Conservation (phyloP, 1,139 yeast genomes). For the Sugiyamaella sp. region DNA sequence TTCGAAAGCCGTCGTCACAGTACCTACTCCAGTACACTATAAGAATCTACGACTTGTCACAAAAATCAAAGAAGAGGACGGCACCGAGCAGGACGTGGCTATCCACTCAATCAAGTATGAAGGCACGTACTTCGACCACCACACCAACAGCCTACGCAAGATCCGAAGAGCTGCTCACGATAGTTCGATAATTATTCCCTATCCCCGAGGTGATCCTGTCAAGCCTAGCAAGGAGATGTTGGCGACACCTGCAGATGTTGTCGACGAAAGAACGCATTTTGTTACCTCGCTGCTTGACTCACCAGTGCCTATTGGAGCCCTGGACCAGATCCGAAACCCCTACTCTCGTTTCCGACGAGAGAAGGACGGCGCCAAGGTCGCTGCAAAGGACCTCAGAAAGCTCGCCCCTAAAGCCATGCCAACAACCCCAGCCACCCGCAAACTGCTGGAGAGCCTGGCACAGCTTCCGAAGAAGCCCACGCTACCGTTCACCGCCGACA, state of each 20-base stretch:
- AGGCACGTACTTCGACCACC: conserved; percentile 70
- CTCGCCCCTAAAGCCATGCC: conserved; percentile 68
- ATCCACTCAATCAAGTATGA: conserved; percentile 71
- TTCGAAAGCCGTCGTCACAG: conserved; percentile 62
- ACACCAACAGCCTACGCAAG: conserved; percentile 75
- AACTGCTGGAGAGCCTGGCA: conserved; percentile 57
- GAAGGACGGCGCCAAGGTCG: conserved; percentile 53
- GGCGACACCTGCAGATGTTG: conserved; percentile 62
- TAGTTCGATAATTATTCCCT: conserved; percentile 71
- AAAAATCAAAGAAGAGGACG: conserved; percentile 65
- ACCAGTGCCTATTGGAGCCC: conserved; percentile 70
- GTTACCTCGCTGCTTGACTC: conserved; percentile 66
- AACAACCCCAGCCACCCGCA: conserved; percentile 41
- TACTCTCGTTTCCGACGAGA: conserved; percentile 52
- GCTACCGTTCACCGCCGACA: conserved; percentile 63
- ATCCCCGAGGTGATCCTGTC: conserved; percentile 81
- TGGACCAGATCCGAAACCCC: conserved; percentile 74
- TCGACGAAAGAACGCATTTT: conserved; percentile 73
- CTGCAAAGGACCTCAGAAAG: conserved; percentile 63
- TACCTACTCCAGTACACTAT: conserved; percentile 62
- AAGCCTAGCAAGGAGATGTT: conserved; percentile 53
- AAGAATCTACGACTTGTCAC: conserved; percentile 76
- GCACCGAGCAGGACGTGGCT: conserved; percentile 63
- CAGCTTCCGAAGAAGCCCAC: conserved; percentile 51
- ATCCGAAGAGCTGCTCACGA: conserved; percentile 74